Conservation (phyloP, 2,329 filamentous ascomycete species). For the Cladophialophora psammophila region DNA sequence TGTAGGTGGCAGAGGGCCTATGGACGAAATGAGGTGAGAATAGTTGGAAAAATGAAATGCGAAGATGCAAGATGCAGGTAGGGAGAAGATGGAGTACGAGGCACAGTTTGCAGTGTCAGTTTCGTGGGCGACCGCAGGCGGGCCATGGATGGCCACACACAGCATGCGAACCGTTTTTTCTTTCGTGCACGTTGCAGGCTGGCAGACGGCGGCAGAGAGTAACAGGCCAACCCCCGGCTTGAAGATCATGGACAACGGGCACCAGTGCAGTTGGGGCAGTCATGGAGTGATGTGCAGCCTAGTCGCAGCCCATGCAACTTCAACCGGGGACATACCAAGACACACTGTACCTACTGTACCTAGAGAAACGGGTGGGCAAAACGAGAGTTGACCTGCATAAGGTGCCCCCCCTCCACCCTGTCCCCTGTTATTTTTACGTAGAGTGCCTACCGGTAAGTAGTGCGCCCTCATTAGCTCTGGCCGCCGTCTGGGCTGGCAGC, state of each 20-base stretch:
- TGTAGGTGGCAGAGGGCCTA: not conserved
- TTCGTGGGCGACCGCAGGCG: conserved; percentile 3
- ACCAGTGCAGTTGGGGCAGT: conserved; percentile 14
- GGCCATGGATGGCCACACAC: not conserved
- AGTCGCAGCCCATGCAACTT: conserved; percentile 15
- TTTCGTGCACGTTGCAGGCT: not conserved
- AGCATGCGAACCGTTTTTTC: conserved; percentile 8
- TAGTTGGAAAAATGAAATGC: not conserved
- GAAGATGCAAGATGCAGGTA: not conserved
- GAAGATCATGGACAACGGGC: not conserved
- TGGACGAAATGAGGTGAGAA: conserved; percentile 10
- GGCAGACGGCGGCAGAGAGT: not conserved
- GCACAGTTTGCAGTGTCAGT: not conserved
- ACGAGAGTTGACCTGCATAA: conserved; percentile 8
- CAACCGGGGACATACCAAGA: no score
- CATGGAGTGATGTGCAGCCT: conserved; percentile 3
- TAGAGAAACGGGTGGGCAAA: not conserved
- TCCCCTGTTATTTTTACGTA: conserved; percentile 19
- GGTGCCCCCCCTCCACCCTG: not conserved
- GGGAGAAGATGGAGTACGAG: not conserved
- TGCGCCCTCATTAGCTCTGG: not conserved
- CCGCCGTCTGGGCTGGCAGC: not conserved
- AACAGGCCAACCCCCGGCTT: not conserved
- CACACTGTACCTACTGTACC: no score
- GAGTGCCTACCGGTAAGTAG: not conserved